These are phyloP conservation scores for Pseudogymnoascus sp. DNA, from an alignment of 2,329 filamentous ascomycete species.

Conservation along the genomic window DNA sequence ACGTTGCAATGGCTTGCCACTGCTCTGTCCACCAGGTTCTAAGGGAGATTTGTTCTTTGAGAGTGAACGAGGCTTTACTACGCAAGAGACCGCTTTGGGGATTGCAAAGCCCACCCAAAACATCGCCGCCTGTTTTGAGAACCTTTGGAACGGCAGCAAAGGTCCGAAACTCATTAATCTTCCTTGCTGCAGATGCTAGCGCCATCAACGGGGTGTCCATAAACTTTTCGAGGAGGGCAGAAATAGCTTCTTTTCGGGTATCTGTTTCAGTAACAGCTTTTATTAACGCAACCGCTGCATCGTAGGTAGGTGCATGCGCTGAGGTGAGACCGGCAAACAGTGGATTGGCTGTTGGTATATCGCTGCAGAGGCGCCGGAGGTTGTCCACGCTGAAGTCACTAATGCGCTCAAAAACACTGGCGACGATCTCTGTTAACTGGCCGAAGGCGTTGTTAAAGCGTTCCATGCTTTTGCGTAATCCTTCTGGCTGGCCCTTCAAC, in stretches of 20 bases:
- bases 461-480: constrained; percentile 39
- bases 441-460: constrained; percentile 70
- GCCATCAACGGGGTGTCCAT: constrained; percentile 38
- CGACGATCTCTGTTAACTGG: constrained; percentile 54
- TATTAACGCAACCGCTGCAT: constrained; percentile 71
- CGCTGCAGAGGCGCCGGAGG: constrained; percentile 48
- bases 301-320: constrained; percentile 68
- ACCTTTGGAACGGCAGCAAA: constrained; percentile 52
- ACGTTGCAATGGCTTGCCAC: constrained; percentile 73
- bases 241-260: constrained; percentile 42
- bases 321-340: constrained; percentile 75
- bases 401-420: constrained; percentile 67
- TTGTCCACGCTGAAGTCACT: constrained; percentile 66
- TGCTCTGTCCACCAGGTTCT: constrained; percentile 71
- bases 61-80: constrained; percentile 18
- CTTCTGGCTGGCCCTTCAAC: constrained; percentile 27
- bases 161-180: constrained; percentile 36
- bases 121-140: constrained; percentile 48
- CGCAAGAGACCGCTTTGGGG: constrained; percentile 42
- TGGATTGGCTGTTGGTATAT: constrained; percentile 50
- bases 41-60: constrained; percentile 35
- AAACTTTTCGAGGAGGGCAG: constrained; percentile 37
- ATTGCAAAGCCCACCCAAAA: constrained; percentile 49
- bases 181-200: constrained; percentile 35
- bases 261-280: constrained; percentile 70